These are phyloP conservation scores for Phoenix roebelenii DNA, from an alignment of 176 grass and related monocot genomes.

Conservation along the genomic window DNA sequence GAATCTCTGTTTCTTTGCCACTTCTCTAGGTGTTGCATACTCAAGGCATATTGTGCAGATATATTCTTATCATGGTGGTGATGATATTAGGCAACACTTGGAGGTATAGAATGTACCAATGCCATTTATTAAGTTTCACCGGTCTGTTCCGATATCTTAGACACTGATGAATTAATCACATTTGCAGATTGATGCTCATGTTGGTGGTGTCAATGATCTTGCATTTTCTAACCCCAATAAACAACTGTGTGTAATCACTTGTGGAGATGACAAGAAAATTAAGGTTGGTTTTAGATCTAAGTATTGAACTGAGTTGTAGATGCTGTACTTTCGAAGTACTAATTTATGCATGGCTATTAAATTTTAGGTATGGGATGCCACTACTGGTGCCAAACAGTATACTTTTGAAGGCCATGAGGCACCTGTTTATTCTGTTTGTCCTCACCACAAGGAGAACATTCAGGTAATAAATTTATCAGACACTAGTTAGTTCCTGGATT, in stretches of 20 bases:
- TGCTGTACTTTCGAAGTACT: constrained; percentile 2
- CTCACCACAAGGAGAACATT: constrained; percentile 94
- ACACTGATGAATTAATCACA: constrained; percentile 20
- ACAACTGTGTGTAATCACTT: constrained; percentile 91
- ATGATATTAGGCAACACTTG: constrained; percentile 90
- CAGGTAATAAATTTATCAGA: constrained; percentile 31
- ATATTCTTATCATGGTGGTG: constrained; percentile 77
- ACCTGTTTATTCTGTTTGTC: constrained; percentile 98
- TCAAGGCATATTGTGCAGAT: constrained; percentile 97
- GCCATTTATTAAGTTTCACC: constrained; percentile 3
- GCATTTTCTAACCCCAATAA: constrained; percentile 95
- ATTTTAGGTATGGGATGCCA: constrained; percentile 89
- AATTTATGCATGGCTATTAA: constrained; percentile 12
- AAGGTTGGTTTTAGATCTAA: constrained; percentile 36
- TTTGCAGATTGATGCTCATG: constrained; percentile 90
- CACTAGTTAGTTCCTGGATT: too few relatives aligned
- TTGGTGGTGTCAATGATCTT: constrained; percentile 95
- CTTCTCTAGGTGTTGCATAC: constrained; percentile 77
- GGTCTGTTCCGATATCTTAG: constrained; percentile 12
- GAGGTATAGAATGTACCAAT: constrained; percentile 43
- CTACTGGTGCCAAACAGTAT: constrained; percentile 64
- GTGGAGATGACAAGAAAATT: constrained; percentile 97
- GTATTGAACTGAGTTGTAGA: not conserved
- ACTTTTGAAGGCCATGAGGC: constrained; percentile 97
- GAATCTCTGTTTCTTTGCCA: too few relatives aligned